A percentile compares a stretch with the other conserved stretches of the same genome.
Conservation (phyloP, 441 rosid genomes). For the Erodium trifolium region DNA sequence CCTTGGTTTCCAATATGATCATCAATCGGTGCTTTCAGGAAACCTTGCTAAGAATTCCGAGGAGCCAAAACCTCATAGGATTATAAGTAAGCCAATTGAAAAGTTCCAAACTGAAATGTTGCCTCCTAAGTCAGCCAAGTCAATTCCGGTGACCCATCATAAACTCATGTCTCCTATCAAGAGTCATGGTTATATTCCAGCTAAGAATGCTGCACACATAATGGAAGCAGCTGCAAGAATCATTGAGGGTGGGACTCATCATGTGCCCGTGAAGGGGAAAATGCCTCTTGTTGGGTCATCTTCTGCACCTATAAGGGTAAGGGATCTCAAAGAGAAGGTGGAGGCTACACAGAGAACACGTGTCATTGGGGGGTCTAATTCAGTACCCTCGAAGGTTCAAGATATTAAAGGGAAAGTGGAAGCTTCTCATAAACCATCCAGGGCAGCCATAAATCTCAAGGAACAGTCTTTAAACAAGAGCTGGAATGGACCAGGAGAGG, state of each 20-base stretch:
- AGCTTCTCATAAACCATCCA: slow-evolving; percentile 35
- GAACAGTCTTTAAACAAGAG: slow-evolving; percentile 61
- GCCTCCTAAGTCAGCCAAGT: slow-evolving; percentile 92
- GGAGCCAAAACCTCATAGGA: slow-evolving; percentile 41
- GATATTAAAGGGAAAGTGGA: slow-evolving; percentile 53
- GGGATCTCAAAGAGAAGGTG: slow-evolving; percentile 57
- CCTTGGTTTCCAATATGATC: slow-evolving; percentile 40
- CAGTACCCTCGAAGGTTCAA: slow-evolving; percentile 31
- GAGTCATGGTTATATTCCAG: slow-evolving; percentile 72
- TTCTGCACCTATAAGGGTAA: slow-evolving; percentile 56
- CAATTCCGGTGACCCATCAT: slow-evolving; percentile 81
- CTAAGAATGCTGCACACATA: slow-evolving; percentile 75
- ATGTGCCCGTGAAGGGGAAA: slow-evolving; percentile 34
- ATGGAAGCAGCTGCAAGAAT: slow-evolving; percentile 97
- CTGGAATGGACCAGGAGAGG: slow-evolving; percentile 53
- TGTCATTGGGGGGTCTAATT: slow-evolving; percentile 28
- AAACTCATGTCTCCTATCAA: slow-evolving; percentile 93
- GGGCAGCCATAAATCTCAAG: slow-evolving; percentile 47
- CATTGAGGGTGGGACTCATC: slow-evolving; percentile 51
- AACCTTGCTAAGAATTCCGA: slow-evolving; percentile 27
- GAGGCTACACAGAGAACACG: slow-evolving; percentile 52
- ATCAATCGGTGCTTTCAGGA: slow-evolving; percentile 43
- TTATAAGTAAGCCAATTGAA: slow-evolving; percentile 58
- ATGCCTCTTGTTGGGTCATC: slow-evolving; percentile 47
- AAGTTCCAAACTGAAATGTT: slow-evolving; percentile 83